phyloP scores from a whole-genome alignment of 2,329 filamentous ascomycete genomes.

The Fusarium sp. region DNA sequence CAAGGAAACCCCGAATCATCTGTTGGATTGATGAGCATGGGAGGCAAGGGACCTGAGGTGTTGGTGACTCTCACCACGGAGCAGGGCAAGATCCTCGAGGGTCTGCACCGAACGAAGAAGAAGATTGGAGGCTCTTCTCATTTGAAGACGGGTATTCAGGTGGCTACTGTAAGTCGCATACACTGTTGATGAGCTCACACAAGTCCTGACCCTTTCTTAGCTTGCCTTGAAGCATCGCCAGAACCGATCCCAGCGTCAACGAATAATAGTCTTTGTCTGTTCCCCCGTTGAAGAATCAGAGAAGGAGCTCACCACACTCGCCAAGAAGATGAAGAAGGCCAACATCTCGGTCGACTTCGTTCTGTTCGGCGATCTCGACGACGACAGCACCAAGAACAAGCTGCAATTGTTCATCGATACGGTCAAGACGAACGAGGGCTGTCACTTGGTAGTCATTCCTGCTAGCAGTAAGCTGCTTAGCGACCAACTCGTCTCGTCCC shows the following conservation, averaged over 20 bases:
- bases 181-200: neutral
- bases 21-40: conserved; percentile 99
- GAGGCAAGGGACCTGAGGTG: conserved; percentile 95
- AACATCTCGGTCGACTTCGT: conserved; percentile 95
- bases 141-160: conserved; percentile 92
- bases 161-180: conserved; percentile 80
- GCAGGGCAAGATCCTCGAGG: conserved; percentile 93
- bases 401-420: conserved; percentile 92
- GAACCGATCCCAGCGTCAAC: conserved; percentile 96
- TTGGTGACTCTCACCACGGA: conserved; percentile 96
- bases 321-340: conserved; percentile 99
- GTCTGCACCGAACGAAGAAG: conserved; percentile 85
- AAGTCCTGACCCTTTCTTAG: conserved; percentile 59
- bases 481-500: conserved; percentile 88
- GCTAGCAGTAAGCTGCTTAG: conserved; percentile 92
- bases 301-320: conserved; percentile 86
- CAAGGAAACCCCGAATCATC: conserved; percentile 96
- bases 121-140: conserved; percentile 93
- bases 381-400: conserved; percentile 90
- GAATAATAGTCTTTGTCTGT: conserved; percentile 97
- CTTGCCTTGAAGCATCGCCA: conserved; percentile 97
- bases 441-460: conserved; percentile 88
- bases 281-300: conserved; percentile 91
- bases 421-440: conserved; percentile 91
- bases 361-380: conserved; percentile 91